Base-by-base conservation (phyloP, 2,329 filamentous ascomycete species). In the Alternaria metachromatica region DNA sequence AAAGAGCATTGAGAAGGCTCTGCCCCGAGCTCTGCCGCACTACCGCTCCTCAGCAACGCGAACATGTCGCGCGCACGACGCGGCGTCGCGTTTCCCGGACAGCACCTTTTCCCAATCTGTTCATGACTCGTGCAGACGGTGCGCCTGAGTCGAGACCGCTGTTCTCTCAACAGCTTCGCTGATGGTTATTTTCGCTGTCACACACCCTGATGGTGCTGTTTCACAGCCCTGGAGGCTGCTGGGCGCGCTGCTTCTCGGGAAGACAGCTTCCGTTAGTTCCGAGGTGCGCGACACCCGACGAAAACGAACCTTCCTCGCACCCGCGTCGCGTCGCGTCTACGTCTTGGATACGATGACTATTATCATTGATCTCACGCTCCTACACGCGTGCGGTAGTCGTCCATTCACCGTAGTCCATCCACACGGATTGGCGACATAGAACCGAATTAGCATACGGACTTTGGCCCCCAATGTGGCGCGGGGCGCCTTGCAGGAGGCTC, bases 31-130 rank as follows among this genome's bases (percentile, higher is more conserved):
- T 26, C 51, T 43, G 44, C 58, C 50, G 50, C 55, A 30, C 25
- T 28, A 49, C 56, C 60, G 60, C 56, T 26, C 33, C 56, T 51
- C 44, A 55, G 45, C 60, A 63, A 63, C 60, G 57, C 60, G 60
- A 63, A 63, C 56, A 60, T 30, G 45, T 60, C 60, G 58, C 60
- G 56, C 28, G 28, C 28, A 41, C 3, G 28, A 53, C 30, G 20
- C 49, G 49, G 49, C 49, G 10, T 41, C 49, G 28, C 49, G 49
- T 53, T 53, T 53, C 49, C 49, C 49, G 49, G 30, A 11, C 49
- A 53, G 49, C 49, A 13, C 49, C 49, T 53, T 15, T 41, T 18
- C 49, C 49, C 49, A 53, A 11, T 33, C 33, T 11, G 6, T 21
- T 53, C 8, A 30, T 53, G 20, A 53, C 49, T 53, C 49, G 30